phyloP scores from a whole-genome alignment of 495 filamentous ascomycete genomes.

The Cudoniella acicularis region DNA sequence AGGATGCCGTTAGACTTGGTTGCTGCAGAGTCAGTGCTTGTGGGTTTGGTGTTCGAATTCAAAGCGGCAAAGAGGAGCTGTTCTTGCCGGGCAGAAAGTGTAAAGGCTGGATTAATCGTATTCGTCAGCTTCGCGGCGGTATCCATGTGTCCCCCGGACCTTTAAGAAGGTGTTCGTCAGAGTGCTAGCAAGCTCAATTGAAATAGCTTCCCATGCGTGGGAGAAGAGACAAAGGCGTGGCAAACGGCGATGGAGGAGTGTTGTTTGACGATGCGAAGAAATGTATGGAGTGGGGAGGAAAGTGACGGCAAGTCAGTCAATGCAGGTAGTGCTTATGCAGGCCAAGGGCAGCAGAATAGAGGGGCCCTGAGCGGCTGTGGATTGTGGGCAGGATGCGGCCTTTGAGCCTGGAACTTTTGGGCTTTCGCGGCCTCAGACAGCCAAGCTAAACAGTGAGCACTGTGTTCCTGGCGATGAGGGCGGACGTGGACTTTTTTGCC shows the following conservation, averaged over 20 bases:
- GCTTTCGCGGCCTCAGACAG: background rate
- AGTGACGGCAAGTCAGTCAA: background rate
- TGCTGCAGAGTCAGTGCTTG: constrained; percentile 10
- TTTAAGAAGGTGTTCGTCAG: background rate
- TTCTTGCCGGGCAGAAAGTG: constrained; percentile 69
- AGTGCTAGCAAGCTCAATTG: background rate
- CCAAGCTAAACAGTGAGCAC: background rate
- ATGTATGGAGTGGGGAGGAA: constrained; percentile 3
- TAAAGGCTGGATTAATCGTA: constrained; percentile 19
- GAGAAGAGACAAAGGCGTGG: background rate
- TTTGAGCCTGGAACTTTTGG: no score
- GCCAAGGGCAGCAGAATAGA: background rate
- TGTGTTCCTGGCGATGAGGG: no score
- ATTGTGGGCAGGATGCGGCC: no score
- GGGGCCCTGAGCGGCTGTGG: background rate
- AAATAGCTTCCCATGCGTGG: background rate
- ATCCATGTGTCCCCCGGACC: constrained; percentile 8
- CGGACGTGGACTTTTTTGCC: no score
- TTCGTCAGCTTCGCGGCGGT: background rate
- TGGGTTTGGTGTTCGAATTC: constrained; percentile 59
- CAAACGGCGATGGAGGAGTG: background rate
- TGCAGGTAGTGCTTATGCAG: background rate
- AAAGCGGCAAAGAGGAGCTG: constrained; percentile 84
- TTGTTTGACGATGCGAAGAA: background rate
- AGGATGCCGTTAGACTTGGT: constrained; percentile 11